Base-by-base conservation (phyloP, 139 green algal genomes). In the Haematococcus sp. region DNA sequence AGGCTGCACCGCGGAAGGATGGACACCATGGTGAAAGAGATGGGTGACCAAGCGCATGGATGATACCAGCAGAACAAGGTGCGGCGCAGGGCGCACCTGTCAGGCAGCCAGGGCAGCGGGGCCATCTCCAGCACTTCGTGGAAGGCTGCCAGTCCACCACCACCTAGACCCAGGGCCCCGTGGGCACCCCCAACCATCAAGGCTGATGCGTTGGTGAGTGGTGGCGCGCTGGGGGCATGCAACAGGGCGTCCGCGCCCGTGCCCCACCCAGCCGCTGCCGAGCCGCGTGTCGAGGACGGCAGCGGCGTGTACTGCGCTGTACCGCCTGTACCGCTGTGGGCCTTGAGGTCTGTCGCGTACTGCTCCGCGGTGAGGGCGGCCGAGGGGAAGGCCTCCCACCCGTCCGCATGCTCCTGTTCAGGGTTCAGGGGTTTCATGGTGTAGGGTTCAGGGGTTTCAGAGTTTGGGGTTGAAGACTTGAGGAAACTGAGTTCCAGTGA, bases 51-150 rank as follows among this genome's bases (percentile, higher is more conserved):
- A n/a, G n/a, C n/a, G n/a, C n/a, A n/a, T n/a, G n/a, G n/a, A n/a
- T n/a, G n/a, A n/a, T n/a, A n/a, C n/a, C n/a, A n/a, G n/a, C n/a
- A n/a, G n/a, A n/a, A n/a, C n/a, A n/a, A n/a, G n/a, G n/a, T n/a
- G n/a, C n/a, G n/a, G n/a, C n/a, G n/a, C n/a, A n/a, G n/a, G n/a
- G 84, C 84, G 22, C 80, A 79, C 31, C 77, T 89, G 82, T 96
- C 91, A 22, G 89, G 88, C 71, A 92, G 76, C 91, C 91, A 96
- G 23, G 74, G 75, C 13, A 89, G 91, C 7, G 91, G 88, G 40
- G 89, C 83, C 58, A 93, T 71, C 0, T 73, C 73, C 73, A 95
- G 81, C 49, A 93, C 52, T 28, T 87, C 79, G 2, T 55, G 76
- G 25, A 34, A 23, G 2, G 68, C 80, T 49, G 76, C 58, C 22